Conservation (phyloP, 148 eudicot species). For the Fallopia convolvulus region DNA sequence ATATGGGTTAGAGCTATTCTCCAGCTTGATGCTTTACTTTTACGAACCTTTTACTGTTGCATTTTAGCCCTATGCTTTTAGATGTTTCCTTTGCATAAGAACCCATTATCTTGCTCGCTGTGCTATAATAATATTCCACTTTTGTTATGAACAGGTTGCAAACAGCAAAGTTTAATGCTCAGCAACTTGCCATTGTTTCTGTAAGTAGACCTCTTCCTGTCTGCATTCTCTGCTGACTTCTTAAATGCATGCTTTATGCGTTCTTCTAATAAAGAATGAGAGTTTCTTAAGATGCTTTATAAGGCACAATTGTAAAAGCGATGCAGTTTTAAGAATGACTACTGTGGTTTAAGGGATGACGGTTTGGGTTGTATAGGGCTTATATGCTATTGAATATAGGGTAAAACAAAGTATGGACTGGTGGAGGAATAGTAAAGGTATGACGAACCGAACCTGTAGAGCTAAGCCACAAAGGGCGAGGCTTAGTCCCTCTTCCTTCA, state of each 20-base stretch:
- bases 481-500: too few relatives aligned
- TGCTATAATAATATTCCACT: not conserved
- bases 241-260: not conserved
- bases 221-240: not conserved
- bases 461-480: too few relatives aligned
- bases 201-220: slow-evolving; percentile 37
- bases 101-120: not conserved
- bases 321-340: not conserved
- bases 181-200: slow-evolving; percentile 87
- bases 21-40: slow-evolving; percentile 3
- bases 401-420: too few relatives aligned
- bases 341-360: not conserved
- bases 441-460: too few relatives aligned
- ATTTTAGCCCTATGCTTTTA: too few relatives aligned
- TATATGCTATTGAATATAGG: not conserved
- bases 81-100: not conserved
- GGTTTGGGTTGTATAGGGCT: not conserved
- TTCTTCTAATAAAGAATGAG: not conserved
- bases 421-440: too few relatives aligned
- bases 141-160: slow-evolving; percentile 45
- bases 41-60: not conserved
- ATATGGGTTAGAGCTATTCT: slow-evolving; percentile 59
- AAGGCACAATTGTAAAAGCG: not conserved
- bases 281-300: too few relatives aligned
- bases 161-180: slow-evolving; percentile 63